Percentiles rank a stretch among this genome's conserved stretches.
Evolutionary conservation across 2,329 filamentous ascomycete genomes (phyloP).

Genomic region (Sporothrix protearum): DNA sequence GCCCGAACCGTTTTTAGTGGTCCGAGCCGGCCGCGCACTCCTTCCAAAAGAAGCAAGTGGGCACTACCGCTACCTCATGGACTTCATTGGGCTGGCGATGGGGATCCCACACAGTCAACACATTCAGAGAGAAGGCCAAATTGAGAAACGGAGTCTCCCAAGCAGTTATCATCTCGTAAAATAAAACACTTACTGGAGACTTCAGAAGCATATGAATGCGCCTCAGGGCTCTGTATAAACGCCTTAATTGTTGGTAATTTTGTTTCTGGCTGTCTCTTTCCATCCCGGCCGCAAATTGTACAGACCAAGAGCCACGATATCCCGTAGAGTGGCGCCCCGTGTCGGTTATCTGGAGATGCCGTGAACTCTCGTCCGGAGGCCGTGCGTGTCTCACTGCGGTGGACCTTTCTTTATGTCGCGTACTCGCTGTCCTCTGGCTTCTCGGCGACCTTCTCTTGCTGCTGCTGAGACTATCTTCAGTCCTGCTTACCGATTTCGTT

Average conservation of each 20-base stretch:
- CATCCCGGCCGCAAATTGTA: too few species aligned
- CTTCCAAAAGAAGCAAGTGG: conserved; percentile 1
- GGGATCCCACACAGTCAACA: background rate
- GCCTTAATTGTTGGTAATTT: background rate
- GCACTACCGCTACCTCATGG: background rate
- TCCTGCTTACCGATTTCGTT: background rate
- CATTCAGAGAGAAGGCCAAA: background rate
- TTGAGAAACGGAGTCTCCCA: background rate
- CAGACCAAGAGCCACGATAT: too few species aligned
- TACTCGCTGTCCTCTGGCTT: background rate
- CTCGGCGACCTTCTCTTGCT: background rate
- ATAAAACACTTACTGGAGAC: background rate
- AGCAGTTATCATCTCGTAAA: background rate
- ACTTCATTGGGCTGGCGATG: background rate
- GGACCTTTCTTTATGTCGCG: background rate
- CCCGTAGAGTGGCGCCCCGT: background rate
- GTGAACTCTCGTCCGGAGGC: background rate
- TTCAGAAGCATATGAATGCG: background rate
- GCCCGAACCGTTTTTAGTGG: conserved; percentile 1
- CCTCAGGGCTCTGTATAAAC: background rate
- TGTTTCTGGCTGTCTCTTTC: too few species aligned
- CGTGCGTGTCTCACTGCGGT: background rate
- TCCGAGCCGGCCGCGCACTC: background rate
- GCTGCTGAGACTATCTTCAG: background rate
- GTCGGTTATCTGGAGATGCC: background rate